Evolutionary conservation across 2,329 filamentous ascomycete species (phyloP).

Genomic region (Claviceps quebecensis): DNA sequence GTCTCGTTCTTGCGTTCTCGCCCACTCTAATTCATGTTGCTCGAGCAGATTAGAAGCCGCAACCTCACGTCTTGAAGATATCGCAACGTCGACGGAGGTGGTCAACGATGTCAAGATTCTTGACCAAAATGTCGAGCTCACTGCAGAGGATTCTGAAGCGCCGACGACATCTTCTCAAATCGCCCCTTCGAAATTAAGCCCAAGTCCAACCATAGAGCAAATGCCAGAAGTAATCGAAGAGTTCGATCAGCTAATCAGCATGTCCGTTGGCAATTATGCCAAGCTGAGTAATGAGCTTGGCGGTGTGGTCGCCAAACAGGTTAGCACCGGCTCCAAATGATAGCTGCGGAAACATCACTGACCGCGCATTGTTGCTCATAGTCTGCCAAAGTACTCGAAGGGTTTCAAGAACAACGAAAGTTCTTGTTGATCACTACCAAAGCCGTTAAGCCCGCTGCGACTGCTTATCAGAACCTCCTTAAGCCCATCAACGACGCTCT

Average conservation of each 20-base stretch:
- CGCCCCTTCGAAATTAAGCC: slow-evolving; percentile 11
- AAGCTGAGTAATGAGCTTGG: slow-evolving; percentile 66
- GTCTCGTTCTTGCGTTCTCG: neutral
- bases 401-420: slow-evolving; percentile 74
- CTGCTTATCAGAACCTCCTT: slow-evolving; percentile 59
- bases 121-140: slow-evolving; percentile 23
- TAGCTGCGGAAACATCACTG: slow-evolving; percentile 55
- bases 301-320: slow-evolving; percentile 66
- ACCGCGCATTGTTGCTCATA: slow-evolving; percentile 9
- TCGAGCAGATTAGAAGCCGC: slow-evolving; percentile 77
- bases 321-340: slow-evolving; percentile 21
- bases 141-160: slow-evolving; percentile 14
- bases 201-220: slow-evolving; percentile 30
- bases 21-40: neutral
- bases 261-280: slow-evolving; percentile 64
- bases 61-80: slow-evolving; percentile 90
- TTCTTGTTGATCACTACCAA: slow-evolving; percentile 82
- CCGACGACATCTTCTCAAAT: slow-evolving; percentile 27
- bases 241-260: slow-evolving; percentile 67
- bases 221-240: slow-evolving; percentile 71
- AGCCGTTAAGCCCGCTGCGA: slow-evolving; percentile 76
- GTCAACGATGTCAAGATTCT: slow-evolving; percentile 36
- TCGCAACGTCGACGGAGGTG: slow-evolving; percentile 62
- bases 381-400: slow-evolving; percentile 40
- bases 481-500: slow-evolving; percentile 78